Conservation (phyloP, 140 eudicot species). For the Anethum foeniculum region DNA sequence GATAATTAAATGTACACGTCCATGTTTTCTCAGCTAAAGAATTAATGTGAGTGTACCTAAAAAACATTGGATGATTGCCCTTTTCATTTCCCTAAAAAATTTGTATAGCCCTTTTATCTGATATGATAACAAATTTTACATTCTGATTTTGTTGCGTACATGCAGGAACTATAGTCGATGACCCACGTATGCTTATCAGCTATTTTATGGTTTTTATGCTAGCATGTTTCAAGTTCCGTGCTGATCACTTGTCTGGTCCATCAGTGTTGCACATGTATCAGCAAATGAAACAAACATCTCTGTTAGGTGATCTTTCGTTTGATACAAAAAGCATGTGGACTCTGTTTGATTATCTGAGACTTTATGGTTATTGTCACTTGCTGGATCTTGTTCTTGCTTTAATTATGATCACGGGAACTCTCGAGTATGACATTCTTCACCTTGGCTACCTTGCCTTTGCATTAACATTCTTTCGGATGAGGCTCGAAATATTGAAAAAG, state of each 20-base stretch:
- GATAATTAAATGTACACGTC: not conserved
- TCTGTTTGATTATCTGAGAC: constrained; percentile 44
- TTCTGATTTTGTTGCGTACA: not conserved
- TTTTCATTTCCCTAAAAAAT: not conserved
- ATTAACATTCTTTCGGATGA: constrained; percentile 47
- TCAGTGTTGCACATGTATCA: constrained; percentile 44
- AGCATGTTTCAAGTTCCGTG: constrained; percentile 68
- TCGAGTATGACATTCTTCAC: constrained; percentile 60
- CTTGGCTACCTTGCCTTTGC: constrained; percentile 65
- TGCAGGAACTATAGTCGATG: constrained; percentile 50
- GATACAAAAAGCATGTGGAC: constrained; percentile 80
- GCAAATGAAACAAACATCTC: constrained; percentile 42
- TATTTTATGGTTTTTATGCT: constrained; percentile 53
- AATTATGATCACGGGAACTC: constrained; percentile 54
- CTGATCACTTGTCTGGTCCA: constrained; percentile 43
- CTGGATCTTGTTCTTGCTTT: constrained; percentile 62
- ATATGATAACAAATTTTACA: not conserved
- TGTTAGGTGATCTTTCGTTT: constrained; percentile 55
- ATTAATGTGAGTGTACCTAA: not conserved
- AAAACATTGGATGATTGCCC: not conserved
- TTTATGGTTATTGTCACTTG: constrained; percentile 60
- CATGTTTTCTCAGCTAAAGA: not conserved
- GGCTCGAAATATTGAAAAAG: constrained; percentile 47
- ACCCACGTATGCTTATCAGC: constrained; percentile 51
- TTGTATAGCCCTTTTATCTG: not conserved